Base-by-base conservation (phyloP, 371 early-diverging fungal genomes). In the Coemansia sp. region DNA sequence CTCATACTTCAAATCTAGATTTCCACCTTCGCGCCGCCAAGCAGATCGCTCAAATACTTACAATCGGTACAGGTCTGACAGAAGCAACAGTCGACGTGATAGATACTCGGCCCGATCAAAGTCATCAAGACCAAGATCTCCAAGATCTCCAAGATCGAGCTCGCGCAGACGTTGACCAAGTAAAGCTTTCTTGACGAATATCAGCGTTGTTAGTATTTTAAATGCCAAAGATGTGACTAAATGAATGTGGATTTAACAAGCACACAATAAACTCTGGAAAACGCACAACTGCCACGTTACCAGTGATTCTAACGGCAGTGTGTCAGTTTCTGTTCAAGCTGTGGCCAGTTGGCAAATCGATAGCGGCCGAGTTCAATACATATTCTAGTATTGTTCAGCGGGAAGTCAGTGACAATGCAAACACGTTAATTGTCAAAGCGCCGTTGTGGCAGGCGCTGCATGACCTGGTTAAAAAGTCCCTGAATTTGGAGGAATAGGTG, bases 261-360 rank as follows among this genome's bases (percentile, higher is more conserved):
- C 36, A 36, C 1, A 11, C 36, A 11, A 9, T 36, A 36, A 3
- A 36, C 36, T 36, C 36, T 36, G 11, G 7, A 36, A 9, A 36
- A 66, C 73, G 78, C 63, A 64, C 61, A 49, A 58, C 24, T 46
- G 46, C 5, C 44, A 55, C 11, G 9, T 71, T 7, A 32, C 4
- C 21, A 70, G 73, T 2, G 46, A 65, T 23, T 36, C 8, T 36
- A 36, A 36, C 36, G 36, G 36, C 36, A 8, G 11, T 36, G 36
- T 24, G 24, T 24, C 24, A 0, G 24, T 24, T 24, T 24, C 24
- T 29, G 9, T 49, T 24, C 23, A 66, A 59, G 54, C 53, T 78
- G 48, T 78, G 78, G 74, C 54, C 78, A 23, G 41, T 73, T 19
- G 75, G 78, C 32, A 78, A 78, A 59, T 52, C 63, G 17, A 65